Base-by-base conservation (phyloP, 176 grass and related monocot species). In the Lolium multiflorum region DNA sequence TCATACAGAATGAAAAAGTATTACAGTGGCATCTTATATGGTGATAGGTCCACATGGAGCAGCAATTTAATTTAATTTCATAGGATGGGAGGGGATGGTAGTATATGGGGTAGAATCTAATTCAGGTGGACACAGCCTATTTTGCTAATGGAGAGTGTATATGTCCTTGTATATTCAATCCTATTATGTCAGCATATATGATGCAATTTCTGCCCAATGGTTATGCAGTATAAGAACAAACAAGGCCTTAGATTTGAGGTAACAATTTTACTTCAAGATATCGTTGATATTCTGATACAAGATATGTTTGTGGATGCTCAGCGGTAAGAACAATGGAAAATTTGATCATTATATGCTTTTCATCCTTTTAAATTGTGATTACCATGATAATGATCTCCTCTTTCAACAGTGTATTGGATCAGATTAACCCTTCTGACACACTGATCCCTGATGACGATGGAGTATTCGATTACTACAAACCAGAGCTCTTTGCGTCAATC, bases 191-290 rank as follows among this genome's bases (percentile, higher is more conserved):
- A 56, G 5, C 24, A 18, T 47, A 9, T 74, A 85, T 79, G 58
- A 79, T 69, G 56, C 61, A 62, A 25, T 84, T 66, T 76, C 41
- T 64, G 60, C 18, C 18, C 63, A 88, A 66, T 86, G 52, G 49
- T 85, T 81, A 68, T 65, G 62, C 84, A 98, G 96, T 92, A 66
- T 93, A 77, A 63, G 68, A 98, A 95, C 78, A 77, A 85, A 84
- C 77, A 86, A 98, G 74, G 84, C 78, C 76, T 87, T 83, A 79
- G 59, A 79, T 83, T 89, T 79, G 92, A 92, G 60, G 88, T 98
- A 44, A 86, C 89, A 73, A 93, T 98, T 86, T 83, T 98, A 79
- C 89, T 98, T 35, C 96, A 98, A 92, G 93, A 98, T 95, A 94
- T 98, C 64, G 74, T 91, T 76, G 96, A 98, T 76, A 95, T 92